Conservation (phyloP, 2,329 filamentous ascomycete species). For the Dactylonectria estremocensis region DNA sequence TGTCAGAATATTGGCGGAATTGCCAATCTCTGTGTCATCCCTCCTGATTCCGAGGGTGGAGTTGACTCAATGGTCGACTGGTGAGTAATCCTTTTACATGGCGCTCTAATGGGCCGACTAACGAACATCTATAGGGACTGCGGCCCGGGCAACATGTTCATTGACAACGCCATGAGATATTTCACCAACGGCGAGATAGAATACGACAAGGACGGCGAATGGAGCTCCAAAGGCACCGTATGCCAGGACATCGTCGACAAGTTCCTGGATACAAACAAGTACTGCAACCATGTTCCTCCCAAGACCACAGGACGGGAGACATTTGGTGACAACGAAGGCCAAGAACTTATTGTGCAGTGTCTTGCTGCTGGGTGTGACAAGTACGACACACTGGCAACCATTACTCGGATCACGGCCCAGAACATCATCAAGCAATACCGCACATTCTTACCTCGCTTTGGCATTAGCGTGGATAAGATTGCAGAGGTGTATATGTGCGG, state of each 20-base stretch:
- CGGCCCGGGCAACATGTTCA: slow-evolving; percentile 67
- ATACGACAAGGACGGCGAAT: slow-evolving; percentile 67
- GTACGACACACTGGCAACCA: slow-evolving; percentile 69
- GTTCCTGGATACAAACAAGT: slow-evolving; percentile 62
- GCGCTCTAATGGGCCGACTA: too few relatives aligned
- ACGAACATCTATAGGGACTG: too few relatives aligned
- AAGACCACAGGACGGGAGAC: slow-evolving; percentile 73
- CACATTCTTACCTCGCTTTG: not conserved
- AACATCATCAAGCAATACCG: slow-evolving; percentile 61
- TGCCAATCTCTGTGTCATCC: slow-evolving; percentile 72
- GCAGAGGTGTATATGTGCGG: too few relatives aligned
- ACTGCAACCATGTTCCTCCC: slow-evolving; percentile 65
- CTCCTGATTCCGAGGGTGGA: slow-evolving; percentile 57
- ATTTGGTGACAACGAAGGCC: slow-evolving; percentile 70
- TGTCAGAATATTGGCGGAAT: slow-evolving; percentile 75
- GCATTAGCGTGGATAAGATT: not conserved
- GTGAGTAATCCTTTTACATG: slow-evolving; percentile 38
- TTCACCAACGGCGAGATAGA: slow-evolving; percentile 66
- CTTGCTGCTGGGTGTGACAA: slow-evolving; percentile 50
- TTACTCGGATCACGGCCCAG: slow-evolving; percentile 72
- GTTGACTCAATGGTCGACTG: too few relatives aligned
- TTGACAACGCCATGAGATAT: slow-evolving; percentile 69
- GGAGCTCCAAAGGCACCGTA: slow-evolving; percentile 64
- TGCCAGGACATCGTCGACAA: slow-evolving; percentile 66
- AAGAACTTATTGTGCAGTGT: slow-evolving; percentile 64